Conservation (phyloP, 1,284 basidiomycete genomes). For the Ganoderma meredithae region DNA sequence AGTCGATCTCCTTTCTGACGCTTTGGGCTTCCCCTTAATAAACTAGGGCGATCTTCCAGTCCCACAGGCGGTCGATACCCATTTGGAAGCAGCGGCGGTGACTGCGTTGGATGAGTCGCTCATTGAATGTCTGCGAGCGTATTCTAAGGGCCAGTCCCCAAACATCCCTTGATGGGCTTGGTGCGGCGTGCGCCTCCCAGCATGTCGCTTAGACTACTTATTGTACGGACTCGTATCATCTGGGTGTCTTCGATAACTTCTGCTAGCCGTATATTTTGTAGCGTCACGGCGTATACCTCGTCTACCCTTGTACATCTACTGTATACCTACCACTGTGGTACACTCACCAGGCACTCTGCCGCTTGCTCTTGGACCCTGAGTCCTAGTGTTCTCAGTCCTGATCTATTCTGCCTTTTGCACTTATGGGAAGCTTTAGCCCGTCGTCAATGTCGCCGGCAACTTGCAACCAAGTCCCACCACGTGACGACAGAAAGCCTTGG, state of each 20-base stretch:
- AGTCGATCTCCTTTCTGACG: background rate
- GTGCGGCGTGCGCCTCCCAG: background rate
- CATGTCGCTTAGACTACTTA: background rate
- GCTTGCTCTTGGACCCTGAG: too few relatives aligned
- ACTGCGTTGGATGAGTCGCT: slow-evolving; percentile 8
- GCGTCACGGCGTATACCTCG: background rate
- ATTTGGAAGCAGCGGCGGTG: slow-evolving; percentile 5
- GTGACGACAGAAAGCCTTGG: background rate
- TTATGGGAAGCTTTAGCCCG: background rate
- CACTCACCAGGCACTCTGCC: background rate
- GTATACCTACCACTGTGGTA: background rate
- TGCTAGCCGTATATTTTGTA: background rate
- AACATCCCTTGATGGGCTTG: background rate
- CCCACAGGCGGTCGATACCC: slow-evolving; percentile 1
- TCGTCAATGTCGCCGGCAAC: too few relatives aligned
- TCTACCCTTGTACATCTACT: background rate
- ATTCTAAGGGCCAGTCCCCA: slow-evolving; percentile 3
- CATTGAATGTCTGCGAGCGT: slow-evolving; percentile 7
- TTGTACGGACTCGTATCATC: background rate
- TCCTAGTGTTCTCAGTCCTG: background rate
- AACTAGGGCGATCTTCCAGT: background rate
- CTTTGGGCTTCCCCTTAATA: background rate
- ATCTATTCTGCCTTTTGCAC: background rate
- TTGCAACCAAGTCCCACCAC: background rate
- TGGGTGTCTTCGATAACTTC: background rate